Conservation (phyloP, 129 eudicot species). For the Centaurea solstitialis region DNA sequence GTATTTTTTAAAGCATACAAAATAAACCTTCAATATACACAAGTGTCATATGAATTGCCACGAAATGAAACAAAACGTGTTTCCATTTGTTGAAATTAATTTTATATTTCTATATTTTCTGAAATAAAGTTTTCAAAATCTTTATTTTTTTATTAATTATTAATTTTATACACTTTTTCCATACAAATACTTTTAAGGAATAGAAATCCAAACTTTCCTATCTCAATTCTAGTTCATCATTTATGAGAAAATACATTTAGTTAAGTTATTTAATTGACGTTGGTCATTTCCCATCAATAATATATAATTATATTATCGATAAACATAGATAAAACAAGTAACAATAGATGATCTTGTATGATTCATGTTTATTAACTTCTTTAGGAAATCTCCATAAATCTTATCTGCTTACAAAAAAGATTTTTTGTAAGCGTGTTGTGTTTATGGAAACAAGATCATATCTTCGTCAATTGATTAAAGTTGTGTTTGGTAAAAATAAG, state of each 20-base stretch:
- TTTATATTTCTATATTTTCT: not conserved
- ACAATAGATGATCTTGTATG: no score
- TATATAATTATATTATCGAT: no score
- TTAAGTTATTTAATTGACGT: no score
- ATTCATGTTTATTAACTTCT: no score
- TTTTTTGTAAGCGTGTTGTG: no score
- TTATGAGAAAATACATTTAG: no score
- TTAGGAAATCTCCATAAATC: not conserved
- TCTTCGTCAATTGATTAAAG: not conserved
- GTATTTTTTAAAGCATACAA: not conserved
- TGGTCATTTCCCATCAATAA: no score
- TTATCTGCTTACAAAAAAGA: no score
- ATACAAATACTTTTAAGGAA: not conserved
- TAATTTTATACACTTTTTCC: no score
- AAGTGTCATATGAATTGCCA: not conserved
- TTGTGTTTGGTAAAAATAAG: no score
- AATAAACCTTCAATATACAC: not conserved
- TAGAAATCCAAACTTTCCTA: not conserved
- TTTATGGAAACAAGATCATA: not conserved
- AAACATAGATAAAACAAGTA: no score
- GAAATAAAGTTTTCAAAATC: not conserved
- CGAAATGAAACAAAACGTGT: not conserved
- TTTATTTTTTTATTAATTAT: not conserved
- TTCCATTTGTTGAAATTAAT: not conserved
- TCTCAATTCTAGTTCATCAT: not conserved